Base-by-base conservation (phyloP, 1,139 yeast genomes). In the Candida glucosophila region DNA sequence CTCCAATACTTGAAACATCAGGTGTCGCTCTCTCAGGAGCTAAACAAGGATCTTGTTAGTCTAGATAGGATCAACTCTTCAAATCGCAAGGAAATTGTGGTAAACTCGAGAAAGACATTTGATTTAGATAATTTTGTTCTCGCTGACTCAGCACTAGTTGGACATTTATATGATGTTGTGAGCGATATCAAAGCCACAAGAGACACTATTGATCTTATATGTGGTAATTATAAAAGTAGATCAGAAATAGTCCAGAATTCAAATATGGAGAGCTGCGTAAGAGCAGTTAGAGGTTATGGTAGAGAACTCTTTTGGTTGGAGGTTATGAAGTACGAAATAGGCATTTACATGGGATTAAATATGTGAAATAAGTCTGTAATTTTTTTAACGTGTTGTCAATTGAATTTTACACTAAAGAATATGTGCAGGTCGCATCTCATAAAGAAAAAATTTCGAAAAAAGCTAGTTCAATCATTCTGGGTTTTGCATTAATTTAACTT, bases 261-360 rank as follows among this genome's bases (percentile, higher is more conserved):
- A 2, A 51, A 44, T 8, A 33, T 79, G 23, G 78, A 72, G n/a
- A 42, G 49, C 6, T 77, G 79, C 41, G 60, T 77, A 33, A 61
- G 65, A 45, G 62, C 71, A 14, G 67, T 75, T 0, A 53, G 95
- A 33, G 63, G 67, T 17, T 54, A 82, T 17, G 88, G 92, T 1
- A 60, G 95, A 32, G 88, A 83, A 22, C 80, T 81, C 43, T 86
- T 85, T 25, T 64, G 71, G 70, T 40, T 61, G 12, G 67, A 63
- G 35, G 37, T 58, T 13, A 48, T 50, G 14, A 58, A 55, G 31
- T 35, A 37, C 19, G 64, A 59, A 38, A 56, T 63, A 8, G 50
- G 53, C 1, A 44, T 39, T 6, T 43, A 31, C 14, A 41, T 52
- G 52, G 44, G 44, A 6, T 37, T 51, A 23, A 31, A 36, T 15